Base-by-base conservation (phyloP, 805 yeast species). In the Ogataea glucozyma region DNA sequence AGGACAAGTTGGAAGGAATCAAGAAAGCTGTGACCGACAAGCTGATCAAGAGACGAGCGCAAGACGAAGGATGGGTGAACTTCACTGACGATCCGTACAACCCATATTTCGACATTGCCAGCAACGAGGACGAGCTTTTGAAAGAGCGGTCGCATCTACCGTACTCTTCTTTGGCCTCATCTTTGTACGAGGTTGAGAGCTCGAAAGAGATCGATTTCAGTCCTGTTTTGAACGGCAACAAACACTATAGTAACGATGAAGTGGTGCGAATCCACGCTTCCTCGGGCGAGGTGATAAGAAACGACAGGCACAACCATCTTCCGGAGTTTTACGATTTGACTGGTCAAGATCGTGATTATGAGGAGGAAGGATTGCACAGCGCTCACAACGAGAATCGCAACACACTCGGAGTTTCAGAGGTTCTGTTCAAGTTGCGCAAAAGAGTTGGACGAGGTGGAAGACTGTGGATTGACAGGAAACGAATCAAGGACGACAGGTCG, bases 21-120 rank as follows among this genome's bases (percentile, higher is more conserved):
- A 81, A 82, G 48, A 77, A 81, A 43, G 95, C 88, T n/a, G 96
- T 93, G 37, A 78, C 81, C 49, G 96, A 88, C 53, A 86, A 88
- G 61, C 72, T 91, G 64, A 79, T 78, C 38, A 83, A 85, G 49
- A 71, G 95, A 31, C 78, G 79, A 51, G 75, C 82, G 49, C 78
- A 74, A 47, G 90, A 85, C 57, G 75, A 73, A 48, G 87, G 85
- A 0, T 90, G 83, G 78, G 77, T 85, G 51, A 93, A 93, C 58
- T 71, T 85, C 40, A 86, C 97, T 3, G 96, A 89, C 66, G 90
- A 86, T 66, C 84, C 93, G 12, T 79, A 78, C 57, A 85, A 83
- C 57, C 97, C 97, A 11, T 81, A 76, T 43, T 83, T 88, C 61
- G 81, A 86, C 49, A 75, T 88, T 40, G 73, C 82, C 6, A 71